These are phyloP conservation scores for Trematosphaeria pertusa DNA, from an alignment of 2,329 filamentous ascomycete genomes.

Conservation along the genomic window DNA sequence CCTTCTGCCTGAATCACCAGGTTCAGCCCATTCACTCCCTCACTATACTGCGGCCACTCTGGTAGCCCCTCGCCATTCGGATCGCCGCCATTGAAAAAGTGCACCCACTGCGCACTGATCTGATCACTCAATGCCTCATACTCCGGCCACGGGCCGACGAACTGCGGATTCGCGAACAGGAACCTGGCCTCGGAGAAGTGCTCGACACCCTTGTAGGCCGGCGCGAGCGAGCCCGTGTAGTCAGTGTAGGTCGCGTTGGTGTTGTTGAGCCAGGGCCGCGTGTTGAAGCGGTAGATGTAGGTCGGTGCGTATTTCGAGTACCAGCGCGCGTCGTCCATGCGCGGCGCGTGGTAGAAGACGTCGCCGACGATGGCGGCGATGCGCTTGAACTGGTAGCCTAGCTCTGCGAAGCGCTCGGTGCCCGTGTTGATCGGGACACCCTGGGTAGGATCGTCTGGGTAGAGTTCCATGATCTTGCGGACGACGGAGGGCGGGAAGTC, in stretches of 20 bases:
- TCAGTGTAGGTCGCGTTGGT: conserved; percentile 45
- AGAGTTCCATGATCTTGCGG: conserved; percentile 39
- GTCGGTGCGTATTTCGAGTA: conserved; percentile 57
- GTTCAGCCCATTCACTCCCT: conserved; percentile 46
- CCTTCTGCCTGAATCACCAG: conserved; percentile 55
- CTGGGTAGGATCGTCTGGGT: conserved; percentile 42
- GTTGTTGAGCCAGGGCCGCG: conserved; percentile 37
- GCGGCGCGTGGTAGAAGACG: conserved; percentile 63
- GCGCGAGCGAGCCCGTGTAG: conserved; percentile 52
- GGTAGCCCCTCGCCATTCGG: conserved; percentile 46
- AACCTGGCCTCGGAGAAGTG: conserved; percentile 62
- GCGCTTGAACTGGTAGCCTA: conserved; percentile 61
- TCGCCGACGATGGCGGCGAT: conserved; percentile 62
- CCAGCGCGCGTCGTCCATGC: conserved; percentile 52
- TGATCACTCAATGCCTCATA: conserved; percentile 51
- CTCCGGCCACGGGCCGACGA: conserved; percentile 46
- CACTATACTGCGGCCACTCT: conserved; percentile 52
- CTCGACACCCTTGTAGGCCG: conserved; percentile 55
- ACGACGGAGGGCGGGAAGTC: conserved; percentile 40
- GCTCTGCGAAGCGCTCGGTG: conserved; percentile 36
- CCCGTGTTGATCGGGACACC: conserved; percentile 45
- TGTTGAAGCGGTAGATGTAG: conserved; percentile 70
- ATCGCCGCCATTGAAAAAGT: conserved; percentile 50
- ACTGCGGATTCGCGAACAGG: conserved; percentile 53
- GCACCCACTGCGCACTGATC: conserved; percentile 56